Evolutionary conservation across 352 stramenopile genomes (phyloP), one percentile per base, ranked within the genome.

Genomic region (Elongisporangium prolatum): DNA sequence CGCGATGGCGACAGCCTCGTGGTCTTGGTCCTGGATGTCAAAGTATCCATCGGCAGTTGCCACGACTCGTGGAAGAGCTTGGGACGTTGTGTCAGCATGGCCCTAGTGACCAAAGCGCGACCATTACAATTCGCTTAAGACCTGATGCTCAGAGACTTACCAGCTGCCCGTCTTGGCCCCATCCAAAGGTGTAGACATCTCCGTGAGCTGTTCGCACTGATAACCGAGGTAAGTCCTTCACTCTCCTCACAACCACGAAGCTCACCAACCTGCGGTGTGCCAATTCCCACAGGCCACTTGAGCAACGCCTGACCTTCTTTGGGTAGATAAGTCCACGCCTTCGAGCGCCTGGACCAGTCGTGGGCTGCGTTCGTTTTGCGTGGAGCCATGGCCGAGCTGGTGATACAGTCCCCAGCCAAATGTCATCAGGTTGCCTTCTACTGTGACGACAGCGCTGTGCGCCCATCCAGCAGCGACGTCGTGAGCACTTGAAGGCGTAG

Each of bases 351-450:
- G 59, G 7, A 91, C 69, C 8, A 37, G 22, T 16, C 52, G 50
- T 0, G 81, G 78, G 3, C 34, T n/a, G 21, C 8, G 17, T 24
- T 71, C 55, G 54, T 85, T 59, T 8, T 79, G 63, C 3, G 80
- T 77, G 1, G 48, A 59, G 4, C 80, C 78, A 28, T 91, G 80
- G 5, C 84, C 84, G 18, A 93, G 67, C 50, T 93, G 84, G 50
- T 90, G 83, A 56, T 93, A 93, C 10, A 90, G 59, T 2, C 84
- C 84, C 82, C 83, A 93, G 14, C 84, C 84, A 54, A 86, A 89
- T 1, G 82, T 92, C 54, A 77, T 72, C 18, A 92, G 50, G 4
- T 72, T 50, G 1, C 74, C 71, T 21, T 63, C 57, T 0, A 24
- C 58, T 14, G 71, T 63, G 37, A 89, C 61, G 2, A 86, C 21